A percentile compares a stretch with the other conserved stretches of the same genome.
These are phyloP conservation scores for Martiniozyma abietophila DNA, from an alignment of 805 yeast species.

Conservation along the genomic window DNA sequence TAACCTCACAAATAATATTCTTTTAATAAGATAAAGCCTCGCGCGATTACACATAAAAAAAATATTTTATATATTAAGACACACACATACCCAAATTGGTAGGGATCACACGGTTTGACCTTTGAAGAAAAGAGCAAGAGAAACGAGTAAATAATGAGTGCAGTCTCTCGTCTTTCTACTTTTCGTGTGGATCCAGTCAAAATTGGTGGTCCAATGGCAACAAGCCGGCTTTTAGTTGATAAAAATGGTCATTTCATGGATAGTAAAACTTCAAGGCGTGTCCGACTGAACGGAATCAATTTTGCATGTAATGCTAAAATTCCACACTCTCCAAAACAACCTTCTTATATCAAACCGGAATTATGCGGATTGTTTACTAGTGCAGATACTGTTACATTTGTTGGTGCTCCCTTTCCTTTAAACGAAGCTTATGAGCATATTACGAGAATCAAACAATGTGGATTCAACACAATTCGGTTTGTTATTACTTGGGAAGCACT, in stretches of 20 bases:
- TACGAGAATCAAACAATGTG: constrained; percentile 63
- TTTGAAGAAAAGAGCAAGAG: too few relatives aligned
- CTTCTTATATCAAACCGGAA: constrained; percentile 29
- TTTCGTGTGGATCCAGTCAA: neutral
- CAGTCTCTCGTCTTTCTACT: constrained; percentile 1
- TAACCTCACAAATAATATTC: too few relatives aligned
- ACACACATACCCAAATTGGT: too few relatives aligned
- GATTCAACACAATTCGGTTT: constrained; percentile 71
- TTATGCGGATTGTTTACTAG: constrained; percentile 43
- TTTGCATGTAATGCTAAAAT: constrained; percentile 65
- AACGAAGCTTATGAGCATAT: constrained; percentile 66
- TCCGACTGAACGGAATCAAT: constrained; percentile 71
- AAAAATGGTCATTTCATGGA: constrained; percentile 50
- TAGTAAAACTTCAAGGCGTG: constrained; percentile 40
- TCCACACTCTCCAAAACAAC: constrained; percentile 49
- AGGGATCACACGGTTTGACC: too few relatives aligned
- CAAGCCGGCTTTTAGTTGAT: constrained; percentile 27
- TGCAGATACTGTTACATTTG: constrained; percentile 76
- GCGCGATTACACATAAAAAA: too few relatives aligned
- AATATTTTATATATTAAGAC: too few relatives aligned
- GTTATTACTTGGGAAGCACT: constrained; percentile 87
- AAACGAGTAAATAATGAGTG: too few relatives aligned
- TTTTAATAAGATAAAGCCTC: too few relatives aligned
- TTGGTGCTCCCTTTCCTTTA: constrained; percentile 72
- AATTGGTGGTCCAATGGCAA: constrained; percentile 8